Base-by-base conservation (phyloP, 2,329 filamentous ascomycete genomes). In the Colletotrichum karsti region DNA sequence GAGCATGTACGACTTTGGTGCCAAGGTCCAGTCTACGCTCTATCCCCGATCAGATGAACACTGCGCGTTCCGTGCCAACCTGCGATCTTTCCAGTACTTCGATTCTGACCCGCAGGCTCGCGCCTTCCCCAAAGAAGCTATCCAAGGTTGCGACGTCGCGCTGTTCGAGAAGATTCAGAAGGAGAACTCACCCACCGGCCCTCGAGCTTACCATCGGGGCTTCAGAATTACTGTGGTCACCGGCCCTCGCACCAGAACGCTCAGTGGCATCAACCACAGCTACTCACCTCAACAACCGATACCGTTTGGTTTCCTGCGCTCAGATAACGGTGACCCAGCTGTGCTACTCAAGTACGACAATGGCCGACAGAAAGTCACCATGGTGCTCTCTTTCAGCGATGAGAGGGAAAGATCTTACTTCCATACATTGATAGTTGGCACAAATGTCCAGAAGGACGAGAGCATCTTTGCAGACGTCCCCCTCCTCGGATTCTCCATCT, bases 1-100 rank as follows among this genome's bases (percentile, higher is more conserved):
- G 89, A 92, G 90, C 73, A 93, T 97, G 78, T 93, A 94, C 71
- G 93, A 97, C 67, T 95, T 97, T 76, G 93, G 92, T 26, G 88
- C 87, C 71, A 93, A 92, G 73, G 89, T 95, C 2, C 91, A 94
- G 74, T 85, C 86, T 26, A 92, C 89, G 57, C 83, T 97, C 44
- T 89, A 89, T 37, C 89, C 90, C 7, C 87, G 89, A 42, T 84
- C 85, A 30, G 92, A 93, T 58, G 95, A 98, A 79, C 84, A 83
- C 2, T 79, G 92, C 63, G 84, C 92, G 2, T 94, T 93, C 76
- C 89, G 91, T 73, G 86, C 88, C 7, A 90, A 88, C 2, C 81
- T 97, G 8, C 88, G 89, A 48, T 88, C 91, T 26, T 93, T 97
- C 71, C 93, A 95, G 74, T 96, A 95, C 76, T 91, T 94, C 74